These are phyloP conservation scores for Thraustotheca clavata DNA, from an alignment of 352 stramenopile species.

Conservation along the genomic window DNA sequence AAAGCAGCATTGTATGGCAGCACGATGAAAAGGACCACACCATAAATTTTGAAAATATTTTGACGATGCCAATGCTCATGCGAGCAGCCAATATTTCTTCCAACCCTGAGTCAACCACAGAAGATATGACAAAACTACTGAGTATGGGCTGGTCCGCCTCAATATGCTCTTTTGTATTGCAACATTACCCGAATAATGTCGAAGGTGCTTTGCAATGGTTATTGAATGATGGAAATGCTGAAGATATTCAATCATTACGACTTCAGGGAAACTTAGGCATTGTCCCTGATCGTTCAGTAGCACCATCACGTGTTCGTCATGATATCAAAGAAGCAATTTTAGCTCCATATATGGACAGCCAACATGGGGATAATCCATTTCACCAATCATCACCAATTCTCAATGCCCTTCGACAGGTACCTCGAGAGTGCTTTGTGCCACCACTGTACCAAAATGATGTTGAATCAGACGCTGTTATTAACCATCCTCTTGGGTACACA, in stretches of 20 bases:
- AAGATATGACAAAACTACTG: background rate
- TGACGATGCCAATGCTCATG: background rate
- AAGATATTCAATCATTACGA: constrained; percentile 6
- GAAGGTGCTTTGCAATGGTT: constrained; percentile 12
- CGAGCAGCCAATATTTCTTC: background rate
- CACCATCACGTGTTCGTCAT: background rate
- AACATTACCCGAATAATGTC: constrained; percentile 12
- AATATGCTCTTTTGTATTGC: constrained; percentile 4
- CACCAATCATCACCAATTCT: background rate
- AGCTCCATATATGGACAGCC: background rate
- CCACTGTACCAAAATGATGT: constrained; percentile 13
- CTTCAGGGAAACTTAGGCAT: no score
- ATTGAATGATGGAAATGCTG: constrained; percentile 10
- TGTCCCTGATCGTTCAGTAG: background rate
- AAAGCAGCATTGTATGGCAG: background rate
- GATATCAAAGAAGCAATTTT: background rate
- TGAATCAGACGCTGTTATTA: background rate
- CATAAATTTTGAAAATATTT: no score
- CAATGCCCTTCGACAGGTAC: constrained; percentile 9
- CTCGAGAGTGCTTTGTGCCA: constrained; percentile 14
- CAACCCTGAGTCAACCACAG: no score
- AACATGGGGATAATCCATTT: background rate
- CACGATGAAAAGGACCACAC: no score
- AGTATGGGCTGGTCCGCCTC: constrained; percentile 4
- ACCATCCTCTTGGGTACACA: constrained; percentile 14